Evolutionary conservation across 345 rosid genomes (phyloP), one percentile per base, ranked within the genome.

Genomic region (Syzygium aqueum): DNA sequence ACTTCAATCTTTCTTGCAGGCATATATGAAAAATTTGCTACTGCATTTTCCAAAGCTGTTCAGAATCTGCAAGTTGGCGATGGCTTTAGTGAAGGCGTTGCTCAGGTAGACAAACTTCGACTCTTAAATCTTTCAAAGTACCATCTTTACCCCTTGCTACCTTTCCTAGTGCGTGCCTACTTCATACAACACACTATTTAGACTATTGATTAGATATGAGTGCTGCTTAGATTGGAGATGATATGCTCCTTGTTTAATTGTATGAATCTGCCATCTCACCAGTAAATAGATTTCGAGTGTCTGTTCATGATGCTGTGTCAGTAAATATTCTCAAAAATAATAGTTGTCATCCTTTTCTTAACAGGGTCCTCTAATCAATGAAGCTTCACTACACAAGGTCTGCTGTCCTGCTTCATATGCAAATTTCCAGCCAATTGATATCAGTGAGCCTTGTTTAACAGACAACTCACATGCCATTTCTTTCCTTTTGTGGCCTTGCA

Each of bases 291-390:
- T 33, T 8, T 17, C 5, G 3, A 84, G 61, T 51, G 27, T 52
- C 46, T 84, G 50, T 83, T 84, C 37, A 19, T 25, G 46, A 51
- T 52, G 61, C 40, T 11, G 21, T n/a, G 85, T 52, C 46, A 33
- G 80, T 73, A n/a, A 28, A n/a, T 87, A 59, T 27, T 61, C 37
- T 25, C 49, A 46, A 87, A 22, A 56, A 73, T 84, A 50, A 85
- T 77, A 87, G 6, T 77, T 84, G 43, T 63, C 28, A 50, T 90
- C 59, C 21, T 28, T 90, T 87, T 89, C 85, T 43, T 87, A 52
- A 78, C 95, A 97, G 99, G 99, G 99, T 87, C 99, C 99, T 51
- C 94, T 97, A 87, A 97, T 97, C 88, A 97, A 96, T 92, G 97
- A 95, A 91, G 96, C 98, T 90, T 99, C 97, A 67, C 87, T 97